These are phyloP conservation scores for Flueggea neowawraea DNA, from an alignment of 441 rosid species.

Conservation along the genomic window DNA sequence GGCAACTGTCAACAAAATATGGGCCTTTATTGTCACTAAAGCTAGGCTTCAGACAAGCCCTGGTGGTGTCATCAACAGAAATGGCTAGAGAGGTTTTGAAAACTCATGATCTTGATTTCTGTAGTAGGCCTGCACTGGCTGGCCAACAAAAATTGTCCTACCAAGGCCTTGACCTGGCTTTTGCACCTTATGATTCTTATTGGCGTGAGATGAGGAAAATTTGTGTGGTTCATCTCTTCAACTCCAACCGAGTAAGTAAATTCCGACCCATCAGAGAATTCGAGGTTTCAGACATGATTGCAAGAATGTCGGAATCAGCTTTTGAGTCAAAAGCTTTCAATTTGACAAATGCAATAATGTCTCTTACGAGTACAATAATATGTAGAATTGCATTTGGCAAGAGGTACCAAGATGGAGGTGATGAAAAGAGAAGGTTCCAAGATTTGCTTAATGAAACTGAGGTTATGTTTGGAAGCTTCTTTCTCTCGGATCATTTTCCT, in stretches of 20 bases:
- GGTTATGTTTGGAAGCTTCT: conserved; percentile 13
- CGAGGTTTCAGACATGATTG: conserved; percentile 4
- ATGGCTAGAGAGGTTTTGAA: conserved; percentile 33
- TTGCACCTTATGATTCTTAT: no score
- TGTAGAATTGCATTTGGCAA: no score
- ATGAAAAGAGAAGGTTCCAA: conserved; percentile 5
- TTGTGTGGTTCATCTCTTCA: no score
- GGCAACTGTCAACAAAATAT: conserved; percentile 26
- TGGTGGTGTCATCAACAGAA: conserved; percentile 37
- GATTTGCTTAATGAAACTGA: conserved; percentile 9
- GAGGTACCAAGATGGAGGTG: no score
- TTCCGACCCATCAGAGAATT: conserved; percentile 17
- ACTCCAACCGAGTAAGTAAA: conserved; percentile 4
- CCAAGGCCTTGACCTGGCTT: no score
- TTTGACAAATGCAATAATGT: conserved; percentile 10
- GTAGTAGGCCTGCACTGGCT: conserved; percentile 28
- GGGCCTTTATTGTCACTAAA: conserved; percentile 42
- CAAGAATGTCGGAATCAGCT: background rate
- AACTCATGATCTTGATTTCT: conserved; percentile 32
- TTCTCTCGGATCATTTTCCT: conserved; percentile 24
- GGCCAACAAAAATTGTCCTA: conserved; percentile 23
- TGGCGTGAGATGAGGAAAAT: no score
- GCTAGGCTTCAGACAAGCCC: no score
- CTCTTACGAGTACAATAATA: background rate
- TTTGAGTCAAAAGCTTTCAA: conserved; percentile 5